phyloP scores from a whole-genome alignment of 2,329 filamentous ascomycete genomes.

The Zarea fungicola region DNA sequence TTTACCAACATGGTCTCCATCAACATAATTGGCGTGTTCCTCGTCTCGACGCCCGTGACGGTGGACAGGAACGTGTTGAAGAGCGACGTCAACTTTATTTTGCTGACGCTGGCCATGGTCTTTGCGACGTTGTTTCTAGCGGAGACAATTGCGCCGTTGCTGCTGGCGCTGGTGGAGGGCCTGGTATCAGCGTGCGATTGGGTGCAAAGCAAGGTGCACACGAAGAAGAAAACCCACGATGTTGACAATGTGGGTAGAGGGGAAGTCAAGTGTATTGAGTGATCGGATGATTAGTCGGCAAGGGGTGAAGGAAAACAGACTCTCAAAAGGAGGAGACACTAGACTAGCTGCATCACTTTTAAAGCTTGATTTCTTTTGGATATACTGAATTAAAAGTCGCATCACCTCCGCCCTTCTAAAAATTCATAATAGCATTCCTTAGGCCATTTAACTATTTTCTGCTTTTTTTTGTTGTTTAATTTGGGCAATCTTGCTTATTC shows the following conservation, averaged over 20 bases:
- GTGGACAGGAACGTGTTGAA: conserved; percentile 15
- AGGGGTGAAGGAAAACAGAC: background rate
- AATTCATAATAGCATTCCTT: too few species aligned
- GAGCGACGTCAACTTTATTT: conserved; percentile 15
- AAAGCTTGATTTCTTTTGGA: too few species aligned
- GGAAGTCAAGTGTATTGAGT: too few species aligned
- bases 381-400: too few species aligned
- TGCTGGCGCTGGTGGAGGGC: conserved; percentile 16
- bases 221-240: background rate
- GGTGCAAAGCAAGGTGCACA: background rate
- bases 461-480: too few species aligned
- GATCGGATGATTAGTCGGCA: background rate
- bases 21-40: conserved; percentile 18
- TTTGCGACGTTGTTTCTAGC: conserved; percentile 18
- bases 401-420: too few species aligned
- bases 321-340: too few species aligned
- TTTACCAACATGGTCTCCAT: conserved; percentile 20
- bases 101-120: conserved; percentile 18
- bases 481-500: too few species aligned
- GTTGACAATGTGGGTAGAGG: background rate
- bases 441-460: too few species aligned
- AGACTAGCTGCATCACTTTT: too few species aligned
- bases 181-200: conserved; percentile 14
- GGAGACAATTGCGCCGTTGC: conserved; percentile 17
- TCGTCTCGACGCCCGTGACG: conserved; percentile 18